These are phyloP conservation scores for Hura crepitans DNA, from an alignment of 441 rosid genomes.

Conservation along the genomic window DNA sequence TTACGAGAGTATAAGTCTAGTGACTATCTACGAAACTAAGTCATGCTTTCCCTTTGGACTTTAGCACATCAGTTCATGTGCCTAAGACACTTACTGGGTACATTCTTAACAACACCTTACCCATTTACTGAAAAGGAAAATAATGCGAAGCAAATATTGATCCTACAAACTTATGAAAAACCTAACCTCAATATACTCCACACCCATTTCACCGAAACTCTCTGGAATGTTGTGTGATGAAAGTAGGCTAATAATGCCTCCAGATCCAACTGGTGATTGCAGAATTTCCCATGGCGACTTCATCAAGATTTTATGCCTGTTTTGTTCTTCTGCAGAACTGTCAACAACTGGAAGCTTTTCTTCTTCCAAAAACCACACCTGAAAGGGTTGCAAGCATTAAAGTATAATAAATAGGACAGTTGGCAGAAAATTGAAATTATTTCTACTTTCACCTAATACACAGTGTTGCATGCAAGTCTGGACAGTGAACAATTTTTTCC, in stretches of 20 bases:
- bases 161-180: constrained; percentile 1
- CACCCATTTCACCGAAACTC: constrained; percentile 49
- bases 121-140: background rate
- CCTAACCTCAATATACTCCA: constrained; percentile 71
- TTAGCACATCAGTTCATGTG: background rate
- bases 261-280: constrained; percentile 77
- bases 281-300: constrained; percentile 89
- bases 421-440: background rate
- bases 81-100: background rate
- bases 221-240: constrained; percentile 47
- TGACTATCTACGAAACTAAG: no score
- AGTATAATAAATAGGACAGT: constrained; percentile 5
- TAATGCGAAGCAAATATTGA: background rate
- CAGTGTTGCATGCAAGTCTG: constrained; percentile 2
- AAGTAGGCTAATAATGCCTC: constrained; percentile 60
- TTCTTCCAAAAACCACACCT: constrained; percentile 82
- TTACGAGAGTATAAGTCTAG: no score
- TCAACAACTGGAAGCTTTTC: constrained; percentile 68
- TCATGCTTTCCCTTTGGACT: no score
- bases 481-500: background rate
- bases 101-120: background rate
- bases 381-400: constrained; percentile 13
- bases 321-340: constrained; percentile 43
- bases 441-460: background rate
- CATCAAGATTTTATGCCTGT: constrained; percentile 67